Base-by-base conservation (phyloP, 1,284 basidiomycete genomes). In the Moesziomyces antarcticus region DNA sequence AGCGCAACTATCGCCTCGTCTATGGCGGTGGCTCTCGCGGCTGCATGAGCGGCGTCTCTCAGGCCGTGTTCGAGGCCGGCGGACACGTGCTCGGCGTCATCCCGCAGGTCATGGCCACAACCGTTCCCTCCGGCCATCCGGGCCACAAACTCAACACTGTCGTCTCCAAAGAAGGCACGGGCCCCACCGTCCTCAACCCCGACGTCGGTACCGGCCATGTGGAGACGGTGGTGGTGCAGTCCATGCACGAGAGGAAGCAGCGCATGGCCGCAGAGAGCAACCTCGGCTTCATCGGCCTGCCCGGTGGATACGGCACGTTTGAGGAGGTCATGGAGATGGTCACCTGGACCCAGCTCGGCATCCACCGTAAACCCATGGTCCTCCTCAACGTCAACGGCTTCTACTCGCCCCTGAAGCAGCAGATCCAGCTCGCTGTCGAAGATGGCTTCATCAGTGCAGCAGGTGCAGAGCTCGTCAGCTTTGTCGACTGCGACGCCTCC, bases 211-310 rank as follows among this genome's bases (percentile, higher is more conserved):
- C 57, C 1, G 67, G 71, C 30, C 62, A 66, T 35, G 62, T 80
- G 46, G 44, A 65, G 81, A 68, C 74, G 5, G 47, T 73, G 51
- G 57, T 54, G 37, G 92, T 94, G 3, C 87, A 89, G 54, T 91
- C 91, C 1, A 97, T 97, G 94, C 94, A 97, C 80, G 91, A 93
- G 78, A 89, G 94, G 22, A 97, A 97, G 84, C 87, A 91, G 14
- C 89, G 91, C 79, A 96, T 97, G 93, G 93, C 93, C 0, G 88
- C 88, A 68, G 87, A 91, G 21, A 88, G 89, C 0, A 85, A 85
- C 16, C 87, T 88, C 30, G 93, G 90, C 0, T 97, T 97, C 79
- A 86, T 97, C 50, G 92, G 90, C 18, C 87, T 97, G 13, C 94
- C 94, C 6, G 94, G 94, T 37, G 94, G 94, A 0, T 95, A 89